Conservation (phyloP, 768 basidiomycete species). For the Hericium rajendrae region DNA sequence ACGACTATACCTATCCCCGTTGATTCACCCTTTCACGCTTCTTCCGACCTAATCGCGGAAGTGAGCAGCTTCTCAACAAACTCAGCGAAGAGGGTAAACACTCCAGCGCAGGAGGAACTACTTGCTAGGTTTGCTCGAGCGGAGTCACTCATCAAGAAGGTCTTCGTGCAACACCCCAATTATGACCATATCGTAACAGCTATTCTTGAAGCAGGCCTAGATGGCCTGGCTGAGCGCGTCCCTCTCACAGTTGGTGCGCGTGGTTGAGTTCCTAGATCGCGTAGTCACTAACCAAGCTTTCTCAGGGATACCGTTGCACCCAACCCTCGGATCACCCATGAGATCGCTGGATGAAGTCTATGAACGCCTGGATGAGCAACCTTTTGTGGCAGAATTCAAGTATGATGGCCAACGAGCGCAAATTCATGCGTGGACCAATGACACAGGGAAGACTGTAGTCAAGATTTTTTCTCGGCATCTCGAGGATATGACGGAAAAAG, state of each 20-base stretch:
- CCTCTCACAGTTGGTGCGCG: constrained; percentile 60
- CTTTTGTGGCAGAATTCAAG: constrained; percentile 85
- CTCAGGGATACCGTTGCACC: constrained; percentile 72
- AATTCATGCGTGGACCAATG: constrained; percentile 45
- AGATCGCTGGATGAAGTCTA: constrained; percentile 83
- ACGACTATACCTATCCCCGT: constrained; percentile 12
- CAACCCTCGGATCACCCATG: constrained; percentile 79
- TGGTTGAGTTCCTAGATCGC: background rate
- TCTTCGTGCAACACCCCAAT: constrained; percentile 73
- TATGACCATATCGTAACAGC: constrained; percentile 61
- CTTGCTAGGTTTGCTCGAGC: constrained; percentile 39
- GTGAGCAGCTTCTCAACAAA: constrained; percentile 15
- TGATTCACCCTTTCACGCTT: constrained; percentile 23
- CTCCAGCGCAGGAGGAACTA: constrained; percentile 27
- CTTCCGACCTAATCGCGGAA: constrained; percentile 21
- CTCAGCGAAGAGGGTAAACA: constrained; percentile 23
- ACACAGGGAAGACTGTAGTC: constrained; percentile 28
- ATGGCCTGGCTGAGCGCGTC: constrained; percentile 48
- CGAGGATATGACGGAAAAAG: constrained; percentile 89
- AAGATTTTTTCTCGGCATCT: constrained; percentile 82
- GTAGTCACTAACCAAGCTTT: constrained; percentile 4
- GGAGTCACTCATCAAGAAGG: constrained; percentile 55
- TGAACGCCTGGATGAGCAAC: constrained; percentile 47
- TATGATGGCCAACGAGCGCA: constrained; percentile 85
- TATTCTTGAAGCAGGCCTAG: constrained; percentile 50